Base-by-base conservation (phyloP, 257 asterid species). In the Ocimum tenuiflorum region DNA sequence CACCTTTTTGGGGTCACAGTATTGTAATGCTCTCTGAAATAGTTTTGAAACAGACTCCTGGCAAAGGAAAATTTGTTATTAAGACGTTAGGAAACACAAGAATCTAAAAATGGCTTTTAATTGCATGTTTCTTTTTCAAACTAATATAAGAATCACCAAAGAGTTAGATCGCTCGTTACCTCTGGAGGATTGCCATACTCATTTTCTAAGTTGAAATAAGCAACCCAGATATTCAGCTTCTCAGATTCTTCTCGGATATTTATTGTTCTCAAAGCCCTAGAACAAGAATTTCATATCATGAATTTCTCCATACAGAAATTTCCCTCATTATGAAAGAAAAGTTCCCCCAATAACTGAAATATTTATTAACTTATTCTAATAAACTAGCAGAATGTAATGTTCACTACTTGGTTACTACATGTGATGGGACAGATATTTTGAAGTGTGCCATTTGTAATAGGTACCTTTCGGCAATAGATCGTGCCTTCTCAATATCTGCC, bases 181-280 rank as follows among this genome's bases (percentile, higher is more conserved):
- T 94, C 87, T 2, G 96, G 89, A 54, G 99, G 97, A 71, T 69
- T 86, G 58, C 99, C 99, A 69, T 81, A 79, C 71, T 88, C 88
- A 73, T 86, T 94, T 70, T 94, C 99, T 73, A 94, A 85, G 80
- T 94, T 94, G 72, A 94, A 88, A 61, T 81, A 92, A 23, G 99
- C 99, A 76, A 81, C 86, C 96, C 97, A 92, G 54, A 92, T 74
- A 74, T 86, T 89, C 82, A 89, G 84, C 84, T 92, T 92, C 82
- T 92, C 99, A 1, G 89, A 64, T 73, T 92, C 99, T 72, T 92
- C 99, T 58, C 91, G 87, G 29, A 87, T 64, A 65, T 86, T 92
- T 62, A 92, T 92, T 22, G 92, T 88, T 75, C 69, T 79, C 95
- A 94, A 80, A 65, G 99, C 99, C 95, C 99, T 94, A 17, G 53